Conservation (phyloP, 2,329 filamentous ascomycete species). For the Verticillium tricorpus region DNA sequence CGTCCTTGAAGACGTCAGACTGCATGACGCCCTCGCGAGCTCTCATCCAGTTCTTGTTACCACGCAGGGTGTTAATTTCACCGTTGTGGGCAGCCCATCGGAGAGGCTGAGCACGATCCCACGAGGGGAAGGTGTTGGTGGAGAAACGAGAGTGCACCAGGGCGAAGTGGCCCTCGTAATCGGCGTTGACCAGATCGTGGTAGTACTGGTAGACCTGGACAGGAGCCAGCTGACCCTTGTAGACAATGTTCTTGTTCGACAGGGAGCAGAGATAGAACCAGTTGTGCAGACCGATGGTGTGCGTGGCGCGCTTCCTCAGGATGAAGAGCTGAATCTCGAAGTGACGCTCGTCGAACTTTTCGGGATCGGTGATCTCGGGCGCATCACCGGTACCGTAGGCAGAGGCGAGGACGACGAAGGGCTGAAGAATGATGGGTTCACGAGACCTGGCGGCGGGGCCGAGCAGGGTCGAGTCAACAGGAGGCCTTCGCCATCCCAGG, state of each 20-base stretch:
- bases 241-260: conserved; percentile 97
- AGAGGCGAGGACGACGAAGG: conserved; percentile 83
- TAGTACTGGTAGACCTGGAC: conserved; percentile 98
- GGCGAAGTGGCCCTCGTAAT: conserved; percentile 96
- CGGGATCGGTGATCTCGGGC: conserved; percentile 72
- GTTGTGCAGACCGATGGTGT: conserved; percentile 91
- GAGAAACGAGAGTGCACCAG: conserved; percentile 96
- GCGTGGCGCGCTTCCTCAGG: conserved; percentile 88
- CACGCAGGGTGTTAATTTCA: conserved; percentile 95
- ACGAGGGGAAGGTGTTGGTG: conserved; percentile 96
- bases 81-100: conserved; percentile 98
- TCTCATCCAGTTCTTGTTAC: conserved; percentile 99
- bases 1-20: conserved; percentile 87
- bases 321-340: conserved; percentile 95
- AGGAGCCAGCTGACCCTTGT: conserved; percentile 94
- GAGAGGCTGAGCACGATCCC: conserved; percentile 94
- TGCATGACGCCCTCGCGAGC: conserved; percentile 93
- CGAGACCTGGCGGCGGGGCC: conserved; percentile 89
- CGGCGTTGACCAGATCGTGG: conserved; percentile 92
- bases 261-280: conserved; percentile 99
- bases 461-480: conserved; percentile 86
- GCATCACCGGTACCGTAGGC: conserved; percentile 78
- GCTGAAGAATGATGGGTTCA: conserved; percentile 92
- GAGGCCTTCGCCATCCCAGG: conserved; percentile 93
- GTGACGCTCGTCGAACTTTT: conserved; percentile 74